Percentiles rank a stretch among this genome's conserved stretches.
phyloP scores from a whole-genome alignment of 129 eudicot species.

The Tagetes erecta region DNA sequence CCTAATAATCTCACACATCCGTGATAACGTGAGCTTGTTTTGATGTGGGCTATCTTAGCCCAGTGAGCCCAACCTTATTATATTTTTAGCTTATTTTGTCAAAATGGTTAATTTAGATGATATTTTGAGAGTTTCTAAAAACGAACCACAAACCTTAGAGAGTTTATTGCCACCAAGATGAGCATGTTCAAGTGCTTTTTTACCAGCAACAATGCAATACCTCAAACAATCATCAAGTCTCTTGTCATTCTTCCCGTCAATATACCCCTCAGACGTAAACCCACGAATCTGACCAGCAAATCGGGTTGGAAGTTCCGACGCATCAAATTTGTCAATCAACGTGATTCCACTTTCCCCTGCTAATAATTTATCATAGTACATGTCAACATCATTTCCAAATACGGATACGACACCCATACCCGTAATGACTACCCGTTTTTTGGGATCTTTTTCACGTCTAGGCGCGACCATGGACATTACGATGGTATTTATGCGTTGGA shows the following conservation, averaged over 20 bases:
- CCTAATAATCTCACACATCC: too few relatives aligned
- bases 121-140: not conserved
- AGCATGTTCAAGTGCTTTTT: constrained; percentile 76
- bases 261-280: constrained; percentile 71
- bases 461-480: constrained; percentile 42
- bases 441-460: constrained; percentile 83
- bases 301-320: constrained; percentile 81
- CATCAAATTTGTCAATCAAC: constrained; percentile 73
- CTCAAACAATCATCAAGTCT: constrained; percentile 77
- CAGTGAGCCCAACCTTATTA: too few relatives aligned
- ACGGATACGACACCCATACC: constrained; percentile 94
- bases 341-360: constrained; percentile 79
- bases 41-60: too few relatives aligned
- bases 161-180: constrained; percentile 67
- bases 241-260: constrained; percentile 85
- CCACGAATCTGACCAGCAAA: constrained; percentile 95
- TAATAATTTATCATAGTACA: constrained; percentile 68
- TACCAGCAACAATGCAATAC: constrained; percentile 88
- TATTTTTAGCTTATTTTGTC: too few relatives aligned
- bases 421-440: constrained; percentile 84
- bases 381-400: constrained; percentile 81
- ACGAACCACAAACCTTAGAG: constrained; percentile 42
- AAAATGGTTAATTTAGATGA: too few relatives aligned
- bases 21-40: too few relatives aligned
- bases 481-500: constrained; percentile 29